Conservation (phyloP, 2,329 filamentous ascomycete species). For the Nemania bipapillata region DNA sequence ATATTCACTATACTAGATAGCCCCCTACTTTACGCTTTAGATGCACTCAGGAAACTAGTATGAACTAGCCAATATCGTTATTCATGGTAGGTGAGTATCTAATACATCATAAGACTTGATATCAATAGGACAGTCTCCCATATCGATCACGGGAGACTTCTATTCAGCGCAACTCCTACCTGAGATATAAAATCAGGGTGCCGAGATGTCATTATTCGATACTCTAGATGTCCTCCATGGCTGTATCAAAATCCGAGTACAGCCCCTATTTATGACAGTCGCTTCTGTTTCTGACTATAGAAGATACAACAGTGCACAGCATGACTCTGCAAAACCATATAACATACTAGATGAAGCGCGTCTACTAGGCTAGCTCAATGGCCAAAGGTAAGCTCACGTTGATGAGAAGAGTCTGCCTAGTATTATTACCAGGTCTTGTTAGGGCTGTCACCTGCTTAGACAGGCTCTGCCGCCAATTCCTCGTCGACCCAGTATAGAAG, state of each 20-base stretch:
- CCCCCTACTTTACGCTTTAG: not conserved
- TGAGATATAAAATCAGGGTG: not conserved
- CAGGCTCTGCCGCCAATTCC: not conserved
- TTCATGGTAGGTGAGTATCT: not conserved
- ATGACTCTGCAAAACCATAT: not conserved
- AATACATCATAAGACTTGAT: not conserved
- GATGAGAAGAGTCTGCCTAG: not conserved
- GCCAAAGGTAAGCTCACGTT: not conserved
- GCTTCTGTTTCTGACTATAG: not conserved
- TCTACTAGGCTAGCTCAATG: not conserved
- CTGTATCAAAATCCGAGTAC: not conserved
- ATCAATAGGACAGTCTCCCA: not conserved
- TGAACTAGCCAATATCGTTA: not conserved
- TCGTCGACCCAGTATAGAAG: not conserved
- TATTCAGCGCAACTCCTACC: not conserved
- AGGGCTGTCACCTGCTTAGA: not conserved
- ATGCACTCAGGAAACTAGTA: not conserved
- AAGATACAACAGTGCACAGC: not conserved
- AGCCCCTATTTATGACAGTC: not conserved
- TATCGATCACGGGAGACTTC: not conserved
- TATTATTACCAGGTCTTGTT: not conserved
- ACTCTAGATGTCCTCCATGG: not conserved
- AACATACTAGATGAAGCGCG: not conserved
- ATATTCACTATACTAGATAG: not conserved
- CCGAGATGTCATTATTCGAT: not conserved